These are phyloP conservation scores for Schoenoplectus tabernaemontani DNA, from an alignment of 202 grass and related monocot genomes.

Conservation along the genomic window DNA sequence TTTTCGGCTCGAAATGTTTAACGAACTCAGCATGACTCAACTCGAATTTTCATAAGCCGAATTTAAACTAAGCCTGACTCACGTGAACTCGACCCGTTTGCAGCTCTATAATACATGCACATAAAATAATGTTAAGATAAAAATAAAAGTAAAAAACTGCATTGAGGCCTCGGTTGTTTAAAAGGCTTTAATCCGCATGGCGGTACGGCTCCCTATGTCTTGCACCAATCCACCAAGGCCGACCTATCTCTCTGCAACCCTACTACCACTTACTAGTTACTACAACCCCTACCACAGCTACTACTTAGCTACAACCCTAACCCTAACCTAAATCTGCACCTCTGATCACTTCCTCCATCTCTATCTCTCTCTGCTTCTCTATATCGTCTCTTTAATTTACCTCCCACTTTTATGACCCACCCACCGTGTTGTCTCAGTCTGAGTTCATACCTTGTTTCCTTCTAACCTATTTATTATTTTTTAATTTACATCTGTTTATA, in stretches of 20 bases:
- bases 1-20: no score
- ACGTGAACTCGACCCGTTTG: no score
- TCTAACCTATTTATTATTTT: not conserved
- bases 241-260: slow-evolving; percentile 39
- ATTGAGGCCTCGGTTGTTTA: slow-evolving; percentile 21
- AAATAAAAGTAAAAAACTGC: slow-evolving; percentile 2
- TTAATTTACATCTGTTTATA: not conserved
- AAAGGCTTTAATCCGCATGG: slow-evolving; percentile 21
- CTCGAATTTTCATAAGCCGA: no score
- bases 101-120: no score
- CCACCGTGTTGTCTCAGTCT: not conserved
- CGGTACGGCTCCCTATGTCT: slow-evolving; percentile 28
- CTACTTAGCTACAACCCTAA: slow-evolving; percentile 21
- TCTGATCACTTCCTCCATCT: not conserved
- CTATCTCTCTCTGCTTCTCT: not conserved
- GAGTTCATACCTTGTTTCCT: not conserved
- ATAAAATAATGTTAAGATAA: not conserved
- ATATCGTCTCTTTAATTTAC: not conserved
- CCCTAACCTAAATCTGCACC: slow-evolving; percentile 22
- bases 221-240: slow-evolving; percentile 35
- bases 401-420: slow-evolving; percentile 3
- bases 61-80: no score
- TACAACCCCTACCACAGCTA: not conserved
- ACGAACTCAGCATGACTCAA: no score
- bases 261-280: slow-evolving; percentile 1